Conservation (phyloP, 257 asterid genomes). For the Primulina huaijiensis region DNA sequence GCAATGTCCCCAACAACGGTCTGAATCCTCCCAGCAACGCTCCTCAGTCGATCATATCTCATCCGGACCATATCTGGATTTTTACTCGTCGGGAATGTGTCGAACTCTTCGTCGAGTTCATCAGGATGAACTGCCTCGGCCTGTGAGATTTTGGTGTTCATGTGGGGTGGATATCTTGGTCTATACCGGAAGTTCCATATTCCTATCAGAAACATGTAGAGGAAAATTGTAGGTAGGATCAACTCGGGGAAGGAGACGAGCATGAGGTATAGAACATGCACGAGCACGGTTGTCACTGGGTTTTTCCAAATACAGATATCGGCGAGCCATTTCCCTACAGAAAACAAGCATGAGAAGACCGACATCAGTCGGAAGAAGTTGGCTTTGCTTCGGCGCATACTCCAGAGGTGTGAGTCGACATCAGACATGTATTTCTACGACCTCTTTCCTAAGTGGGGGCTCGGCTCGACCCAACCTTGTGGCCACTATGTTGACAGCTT, state of each 20-base stretch:
- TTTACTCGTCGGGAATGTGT: constrained; percentile 69
- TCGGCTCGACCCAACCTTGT: constrained; percentile 67
- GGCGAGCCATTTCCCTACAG: constrained; percentile 69
- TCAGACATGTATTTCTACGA: constrained; percentile 85
- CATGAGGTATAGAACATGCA: constrained; percentile 65
- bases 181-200: constrained; percentile 80
- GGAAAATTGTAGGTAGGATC: constrained; percentile 74
- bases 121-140: constrained; percentile 76
- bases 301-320: constrained; percentile 88
- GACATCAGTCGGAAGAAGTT: constrained; percentile 84
- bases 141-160: constrained; percentile 87
- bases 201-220: constrained; percentile 86
- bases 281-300: constrained; percentile 79
- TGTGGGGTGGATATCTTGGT: constrained; percentile 89
- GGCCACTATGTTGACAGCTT: constrained; percentile 83
- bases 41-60: constrained; percentile 86
- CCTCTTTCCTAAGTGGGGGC: constrained; percentile 85
- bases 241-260: constrained; percentile 82
- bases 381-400: constrained; percentile 92
- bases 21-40: constrained; percentile 83
- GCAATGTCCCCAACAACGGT: constrained; percentile 90
- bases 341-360: constrained; percentile 63
- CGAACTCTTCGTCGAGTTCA: constrained; percentile 84
- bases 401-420: constrained; percentile 89
- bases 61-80: constrained; percentile 68